A percentile compares a stretch with the other conserved stretches of the same genome.
Conservation (phyloP, 179 eudicot species). For the Beta lomatogona region DNA sequence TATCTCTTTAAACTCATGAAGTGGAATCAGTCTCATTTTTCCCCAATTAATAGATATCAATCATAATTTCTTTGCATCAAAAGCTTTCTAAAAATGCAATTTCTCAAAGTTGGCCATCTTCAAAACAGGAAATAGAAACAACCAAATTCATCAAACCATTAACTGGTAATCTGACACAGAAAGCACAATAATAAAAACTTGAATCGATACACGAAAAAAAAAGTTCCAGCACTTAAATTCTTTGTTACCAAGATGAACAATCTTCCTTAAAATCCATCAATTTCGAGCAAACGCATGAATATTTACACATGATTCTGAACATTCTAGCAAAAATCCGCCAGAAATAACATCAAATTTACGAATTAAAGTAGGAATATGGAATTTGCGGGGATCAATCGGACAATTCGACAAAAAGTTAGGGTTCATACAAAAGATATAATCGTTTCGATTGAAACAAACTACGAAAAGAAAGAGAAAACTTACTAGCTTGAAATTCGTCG, state of each 20-base stretch:
- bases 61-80: not conserved
- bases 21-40: too few species aligned
- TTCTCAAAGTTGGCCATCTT: too few species aligned
- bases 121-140: too few species aligned
- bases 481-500: constrained; percentile 72
- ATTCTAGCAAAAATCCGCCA: not conserved
- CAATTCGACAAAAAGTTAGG: constrained; percentile 12
- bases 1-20: too few species aligned
- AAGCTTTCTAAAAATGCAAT: not conserved
- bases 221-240: too few species aligned
- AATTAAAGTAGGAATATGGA: not conserved
- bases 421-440: not conserved
- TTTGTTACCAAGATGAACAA: not conserved
- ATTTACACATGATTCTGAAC: not conserved
- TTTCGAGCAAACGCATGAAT: not conserved
- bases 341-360: not conserved
- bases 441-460: not conserved
- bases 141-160: not conserved
- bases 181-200: too few species aligned
- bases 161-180: too few species aligned
- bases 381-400: not conserved
- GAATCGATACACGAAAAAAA: too few species aligned
- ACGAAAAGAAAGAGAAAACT: constrained; percentile 13
- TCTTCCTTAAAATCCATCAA: not conserved
- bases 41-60: not conserved